Evolutionary conservation across 2,329 filamentous ascomycete genomes (phyloP), one percentile per base, ranked within the genome.

Genomic region (Nemania serpens): DNA sequence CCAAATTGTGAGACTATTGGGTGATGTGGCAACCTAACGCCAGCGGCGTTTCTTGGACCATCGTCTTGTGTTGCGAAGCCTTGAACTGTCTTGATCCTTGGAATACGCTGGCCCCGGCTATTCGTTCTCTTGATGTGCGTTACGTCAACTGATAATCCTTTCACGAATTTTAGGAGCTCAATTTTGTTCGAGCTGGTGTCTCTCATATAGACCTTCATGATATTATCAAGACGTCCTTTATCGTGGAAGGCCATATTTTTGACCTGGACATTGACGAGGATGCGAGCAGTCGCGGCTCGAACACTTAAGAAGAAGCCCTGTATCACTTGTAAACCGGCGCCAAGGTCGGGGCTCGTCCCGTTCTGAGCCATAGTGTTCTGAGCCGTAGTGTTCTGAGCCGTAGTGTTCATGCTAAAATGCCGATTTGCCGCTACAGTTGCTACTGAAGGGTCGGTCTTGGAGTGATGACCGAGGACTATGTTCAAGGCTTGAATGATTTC

Each of bases 231-330:
- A 17, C 39, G 48, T 41, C 39, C 29, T 47, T 52, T 37, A 2
- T 59, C 39, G n/a, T 59, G 53, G 33, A 60, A 55, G 22, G 58
- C 58, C 36, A 45, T 51, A 25, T 60, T 50, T 33, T 51, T 60
- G 46, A 60, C 58, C 29, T 60, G 43, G 13, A 60, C 58, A 41
- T 60, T 60, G 22, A 60, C 36, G 5, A 60, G 52, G 25, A 60
- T 39, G 5, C 58, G 58, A 55, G 51, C 45, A 25, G 58, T 60
- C 4, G 58, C 58, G 2, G 58, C 58, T 36, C 58, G 43, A 25
- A 55, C 58, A 46, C 58, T 60, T 34, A 46, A 37, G 36, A 60
- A 55, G 33, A 60, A 60, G 22, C 51, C 58, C 25, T 51, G 51
- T 2, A 59, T 59, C 4, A 55, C 57, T 25, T 59, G 29, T 10